Base-by-base conservation (phyloP, 768 basidiomycete genomes). In the Lanmaoa rubissima region DNA sequence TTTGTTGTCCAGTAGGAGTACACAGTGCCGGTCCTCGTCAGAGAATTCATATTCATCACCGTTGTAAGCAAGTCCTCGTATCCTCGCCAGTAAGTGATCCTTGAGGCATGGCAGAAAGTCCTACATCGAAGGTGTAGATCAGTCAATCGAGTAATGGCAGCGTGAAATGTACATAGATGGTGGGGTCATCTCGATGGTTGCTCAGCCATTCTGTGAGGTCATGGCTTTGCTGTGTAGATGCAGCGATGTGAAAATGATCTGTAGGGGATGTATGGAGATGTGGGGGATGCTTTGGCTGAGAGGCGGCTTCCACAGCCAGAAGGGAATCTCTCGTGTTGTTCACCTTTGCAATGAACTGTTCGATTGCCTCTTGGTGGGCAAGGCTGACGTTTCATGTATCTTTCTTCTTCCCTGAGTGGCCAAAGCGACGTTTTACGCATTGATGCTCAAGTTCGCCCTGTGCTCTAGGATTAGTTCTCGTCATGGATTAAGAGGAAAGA, bases 371-470 rank as follows among this genome's bases (percentile, higher is more conserved):
- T 32, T 51, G 49, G 3, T 51, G 39, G 49, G 49, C 39, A 41
- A 51, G 38, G n/a, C 49, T 51, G 0, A 10, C 3, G 8, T 51
- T 40, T n/a, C 4, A 4, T 19, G 1, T 31, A 10, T 16, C 2
- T 1, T 51, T 51, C 50, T 51, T 51, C 13, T 51, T 51, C 4
- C 50, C 50, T 10, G 28, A 51, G 4, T 1, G n/a, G 1, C 6
- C 53, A 52, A 78, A 81, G 12, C 71, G 53, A 0, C 59, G 60
- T 57, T 81, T 80, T 12, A 73, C 57, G 0, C 40, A 53, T 0
- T 64, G 53, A 48, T 80, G 78, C 42, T 76, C 67, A 0, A 71
- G 65, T 58, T 79, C 76, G 10, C 75, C 73, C 77, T 78, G 14
- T 0, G 0, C 19, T 50, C 1, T 10, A 24, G 2, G 0, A 31